Conservation (phyloP, 2,329 filamentous ascomycete genomes). For the Fusarium keratoplasticum region DNA sequence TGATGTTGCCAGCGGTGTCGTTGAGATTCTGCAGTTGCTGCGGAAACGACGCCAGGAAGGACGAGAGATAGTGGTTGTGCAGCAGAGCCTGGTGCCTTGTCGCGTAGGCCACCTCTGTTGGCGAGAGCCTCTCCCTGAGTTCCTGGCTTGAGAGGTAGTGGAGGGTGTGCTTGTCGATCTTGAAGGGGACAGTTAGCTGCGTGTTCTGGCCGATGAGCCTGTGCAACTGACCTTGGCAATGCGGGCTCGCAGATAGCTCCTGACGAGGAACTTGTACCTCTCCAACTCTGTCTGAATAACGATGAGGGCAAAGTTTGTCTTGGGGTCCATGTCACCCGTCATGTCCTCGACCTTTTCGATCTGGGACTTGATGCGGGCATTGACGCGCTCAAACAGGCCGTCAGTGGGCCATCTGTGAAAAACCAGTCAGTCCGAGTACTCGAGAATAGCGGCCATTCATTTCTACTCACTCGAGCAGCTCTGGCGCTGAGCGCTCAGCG, state of each 20-base stretch:
- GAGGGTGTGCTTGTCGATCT: slow-evolving; percentile 83
- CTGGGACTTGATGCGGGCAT: slow-evolving; percentile 76
- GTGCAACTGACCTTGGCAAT: slow-evolving; percentile 77
- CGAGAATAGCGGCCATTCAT: background rate
- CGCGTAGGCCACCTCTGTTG: slow-evolving; percentile 83
- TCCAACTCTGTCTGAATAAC: slow-evolving; percentile 97
- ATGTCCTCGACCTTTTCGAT: slow-evolving; percentile 79
- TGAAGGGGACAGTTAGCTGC: slow-evolving; percentile 13
- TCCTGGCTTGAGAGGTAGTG: slow-evolving; percentile 73
- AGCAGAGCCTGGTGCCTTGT: slow-evolving; percentile 86
- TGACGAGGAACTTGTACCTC: slow-evolving; percentile 89
- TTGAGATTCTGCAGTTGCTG: slow-evolving; percentile 83
- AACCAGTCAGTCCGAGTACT: background rate
- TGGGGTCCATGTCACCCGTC: slow-evolving; percentile 88
- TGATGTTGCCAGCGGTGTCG: slow-evolving; percentile 88
- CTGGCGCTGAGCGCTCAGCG: slow-evolving; percentile 88
- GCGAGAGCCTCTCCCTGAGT: slow-evolving; percentile 74
- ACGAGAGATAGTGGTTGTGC: slow-evolving; percentile 84
- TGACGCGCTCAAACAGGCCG: slow-evolving; percentile 83
- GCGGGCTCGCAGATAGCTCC: slow-evolving; percentile 84
- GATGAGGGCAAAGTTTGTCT: slow-evolving; percentile 91
- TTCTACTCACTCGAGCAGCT: slow-evolving; percentile 78
- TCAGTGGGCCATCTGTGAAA: slow-evolving; percentile 72
- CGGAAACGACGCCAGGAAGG: slow-evolving; percentile 88
- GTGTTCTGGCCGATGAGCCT: background rate